Base-by-base conservation (phyloP, 768 basidiomycete genomes). In the Boletus insuetus region DNA sequence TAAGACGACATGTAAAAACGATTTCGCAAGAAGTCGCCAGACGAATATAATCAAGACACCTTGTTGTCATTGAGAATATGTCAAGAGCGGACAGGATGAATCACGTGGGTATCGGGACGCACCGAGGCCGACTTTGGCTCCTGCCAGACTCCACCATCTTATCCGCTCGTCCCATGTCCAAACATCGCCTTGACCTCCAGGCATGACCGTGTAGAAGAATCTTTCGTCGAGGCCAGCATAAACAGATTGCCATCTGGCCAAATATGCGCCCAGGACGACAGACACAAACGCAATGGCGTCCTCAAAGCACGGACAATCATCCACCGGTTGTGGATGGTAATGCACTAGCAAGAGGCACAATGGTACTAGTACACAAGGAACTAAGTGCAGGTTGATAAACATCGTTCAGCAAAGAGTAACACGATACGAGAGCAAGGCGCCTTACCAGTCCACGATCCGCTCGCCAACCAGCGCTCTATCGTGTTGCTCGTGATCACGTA, bases 241-340 rank as follows among this genome's bases (percentile, higher is more conserved):
- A 12, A 68, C 62, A 4, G 70, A 76, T 46, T 74, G 72, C 94
- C 94, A 97, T 42, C 81, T 77, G 0, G 83, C 84, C 0, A 94
- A 67, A 22, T 82, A 73, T 19, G 78, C 75, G n/a, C 96, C 96
- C 35, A 89, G 75, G 17, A 91, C 78, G 40, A 94, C 94, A 24
- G 90, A 86, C n/a, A 89, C 74, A 59, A 94, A 88, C 0, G 96
- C 94, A 48, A 98, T 95, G 4, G 95, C 92, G 65, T 98, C 96
- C 67, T 97, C 96, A 71, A 97, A 99, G 72, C 96, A 98, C 3
- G 96, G 96, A 61, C 96, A 98, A 64, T 96, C 93, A 54, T 98
- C 95, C 10, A 96, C 90, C 0, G 96, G 96, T 61, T 95, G 89
- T 0, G 95, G 94, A 65, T 95, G 93, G 57, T 90, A 84, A 65